Percentiles rank a stretch among this genome's conserved stretches.
Evolutionary conservation across 345 rosid species (phyloP).

Genomic region (Cochlearia excelsa): DNA sequence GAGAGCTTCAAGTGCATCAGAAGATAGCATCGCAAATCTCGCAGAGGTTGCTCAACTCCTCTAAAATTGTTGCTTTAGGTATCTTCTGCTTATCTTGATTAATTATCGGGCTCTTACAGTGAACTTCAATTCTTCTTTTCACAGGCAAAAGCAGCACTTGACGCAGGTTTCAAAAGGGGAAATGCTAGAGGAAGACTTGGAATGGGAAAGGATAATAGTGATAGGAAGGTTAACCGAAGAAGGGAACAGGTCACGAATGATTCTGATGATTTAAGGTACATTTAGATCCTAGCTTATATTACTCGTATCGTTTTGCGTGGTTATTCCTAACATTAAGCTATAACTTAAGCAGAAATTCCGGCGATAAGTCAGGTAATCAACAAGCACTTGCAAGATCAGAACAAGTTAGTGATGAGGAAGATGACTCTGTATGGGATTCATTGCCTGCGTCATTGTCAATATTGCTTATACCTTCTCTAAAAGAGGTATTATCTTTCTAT

Average conservation of each 20-base stretch:
- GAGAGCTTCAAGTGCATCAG: slow-evolving; percentile 77
- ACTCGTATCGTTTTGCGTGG: background rate
- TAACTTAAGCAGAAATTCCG: slow-evolving; percentile 47
- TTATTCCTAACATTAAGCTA: slow-evolving; percentile 23
- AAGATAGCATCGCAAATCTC: slow-evolving; percentile 85
- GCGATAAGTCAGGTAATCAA: slow-evolving; percentile 48
- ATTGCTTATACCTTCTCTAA: slow-evolving; percentile 76
- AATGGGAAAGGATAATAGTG: slow-evolving; percentile 22
- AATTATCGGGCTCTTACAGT: slow-evolving; percentile 7
- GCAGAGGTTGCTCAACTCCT: slow-evolving; percentile 52
- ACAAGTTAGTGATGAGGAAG: slow-evolving; percentile 60
- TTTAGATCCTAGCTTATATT: slow-evolving; percentile 17
- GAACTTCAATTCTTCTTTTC: background rate
- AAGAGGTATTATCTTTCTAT: slow-evolving; percentile 52
- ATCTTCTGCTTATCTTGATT: slow-evolving; percentile 1
- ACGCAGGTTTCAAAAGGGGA: slow-evolving; percentile 63
- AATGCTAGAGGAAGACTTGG: slow-evolving; percentile 70
- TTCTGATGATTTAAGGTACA: slow-evolving; percentile 72
- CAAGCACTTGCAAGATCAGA: slow-evolving; percentile 48
- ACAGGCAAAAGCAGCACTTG: slow-evolving; percentile 90
- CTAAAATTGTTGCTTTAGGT: slow-evolving; percentile 6
- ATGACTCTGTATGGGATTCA: slow-evolving; percentile 52
- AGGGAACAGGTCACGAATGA: slow-evolving; percentile 51
- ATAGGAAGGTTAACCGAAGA: slow-evolving; percentile 53
- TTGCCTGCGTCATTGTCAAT: slow-evolving; percentile 66